These are phyloP conservation scores for Hanseniaspora vineae DNA, from an alignment of 805 yeast species.

Conservation along the genomic window DNA sequence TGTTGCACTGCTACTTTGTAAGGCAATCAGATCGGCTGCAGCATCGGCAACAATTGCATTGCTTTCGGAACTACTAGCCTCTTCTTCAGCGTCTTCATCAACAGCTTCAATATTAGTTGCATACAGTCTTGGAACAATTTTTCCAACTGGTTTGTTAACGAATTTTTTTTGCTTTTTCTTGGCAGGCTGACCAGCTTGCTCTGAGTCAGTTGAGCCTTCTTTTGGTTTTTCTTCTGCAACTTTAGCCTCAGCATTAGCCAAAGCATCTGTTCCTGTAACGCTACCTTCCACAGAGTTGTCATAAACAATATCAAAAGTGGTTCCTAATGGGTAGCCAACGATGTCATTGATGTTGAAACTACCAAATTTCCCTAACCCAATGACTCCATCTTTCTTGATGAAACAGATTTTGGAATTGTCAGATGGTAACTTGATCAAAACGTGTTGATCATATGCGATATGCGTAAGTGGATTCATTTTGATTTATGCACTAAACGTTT, in stretches of 20 bases:
- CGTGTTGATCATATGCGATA: conserved; percentile 25
- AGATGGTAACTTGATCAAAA: conserved; percentile 68
- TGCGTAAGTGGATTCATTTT: conserved; percentile 17
- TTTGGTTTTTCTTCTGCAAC: conserved; percentile 8
- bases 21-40: too few species aligned
- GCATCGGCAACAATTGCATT: too few species aligned
- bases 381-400: conserved; percentile 42
- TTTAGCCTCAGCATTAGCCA: conserved; percentile 12
- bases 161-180: neutral
- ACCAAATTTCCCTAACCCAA: conserved; percentile 87
- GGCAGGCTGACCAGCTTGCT: neutral
- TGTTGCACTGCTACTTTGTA: conserved; percentile 34
- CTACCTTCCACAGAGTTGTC: conserved; percentile 15
- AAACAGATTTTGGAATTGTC: conserved; percentile 64
- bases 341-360: conserved; percentile 61
- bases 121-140: conserved; percentile 2
- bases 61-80: too few species aligned
- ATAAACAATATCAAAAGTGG: conserved; percentile 71
- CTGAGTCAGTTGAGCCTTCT: neutral
- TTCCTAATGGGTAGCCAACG: conserved; percentile 76
- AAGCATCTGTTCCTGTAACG: conserved; percentile 15
- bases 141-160: neutral
- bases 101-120: conserved; percentile 6
- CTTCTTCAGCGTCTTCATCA: conserved; percentile 11
- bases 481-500: neutral